These are phyloP conservation scores for Cyberlindnera misumaiensis DNA, from an alignment of 805 yeast genomes.

Conservation along the genomic window DNA sequence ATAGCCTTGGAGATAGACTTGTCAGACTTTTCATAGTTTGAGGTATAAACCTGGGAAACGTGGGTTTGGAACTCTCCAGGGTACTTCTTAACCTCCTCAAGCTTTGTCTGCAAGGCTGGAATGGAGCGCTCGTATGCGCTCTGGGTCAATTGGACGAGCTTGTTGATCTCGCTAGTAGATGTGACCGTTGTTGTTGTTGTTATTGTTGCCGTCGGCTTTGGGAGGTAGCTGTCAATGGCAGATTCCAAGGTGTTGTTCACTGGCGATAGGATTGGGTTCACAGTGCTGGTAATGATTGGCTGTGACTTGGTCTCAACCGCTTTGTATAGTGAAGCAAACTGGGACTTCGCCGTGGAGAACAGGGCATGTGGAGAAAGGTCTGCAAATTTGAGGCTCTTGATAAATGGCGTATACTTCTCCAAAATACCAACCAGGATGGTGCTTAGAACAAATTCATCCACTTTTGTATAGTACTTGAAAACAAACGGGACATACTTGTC, in stretches of 20 bases:
- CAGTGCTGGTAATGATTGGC: slow-evolving; percentile 8
- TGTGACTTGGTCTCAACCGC: slow-evolving; percentile 4
- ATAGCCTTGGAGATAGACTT: slow-evolving; percentile 12
- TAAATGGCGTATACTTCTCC: slow-evolving; percentile 6
- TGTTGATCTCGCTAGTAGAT: slow-evolving; percentile 7
- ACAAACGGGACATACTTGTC: slow-evolving; percentile 6
- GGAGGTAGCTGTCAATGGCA: slow-evolving; percentile 10
- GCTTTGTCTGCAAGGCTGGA: slow-evolving; percentile 7
- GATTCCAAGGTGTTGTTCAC: slow-evolving; percentile 12
- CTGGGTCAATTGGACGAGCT: slow-evolving; percentile 7
- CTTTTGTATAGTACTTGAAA: background rate
- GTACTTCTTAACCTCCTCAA: slow-evolving; percentile 5
- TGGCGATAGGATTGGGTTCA: slow-evolving; percentile 14
- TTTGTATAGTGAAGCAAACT: background rate
- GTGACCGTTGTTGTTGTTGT: background rate
- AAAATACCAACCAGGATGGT: slow-evolving; percentile 4
- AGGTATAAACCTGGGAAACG: slow-evolving; percentile 10
- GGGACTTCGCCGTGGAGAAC: background rate
- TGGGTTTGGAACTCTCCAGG: slow-evolving; percentile 6
- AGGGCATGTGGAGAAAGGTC: slow-evolving; percentile 7
- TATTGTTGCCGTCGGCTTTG: slow-evolving; percentile 3
- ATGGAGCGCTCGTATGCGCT: slow-evolving; percentile 11
- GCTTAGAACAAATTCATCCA: slow-evolving; percentile 6
- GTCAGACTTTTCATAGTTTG: slow-evolving; percentile 8
- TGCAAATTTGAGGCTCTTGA: slow-evolving; percentile 5